Evolutionary conservation across 768 basidiomycete genomes (phyloP).

Genomic region (Cystofilobasidium macerans): DNA sequence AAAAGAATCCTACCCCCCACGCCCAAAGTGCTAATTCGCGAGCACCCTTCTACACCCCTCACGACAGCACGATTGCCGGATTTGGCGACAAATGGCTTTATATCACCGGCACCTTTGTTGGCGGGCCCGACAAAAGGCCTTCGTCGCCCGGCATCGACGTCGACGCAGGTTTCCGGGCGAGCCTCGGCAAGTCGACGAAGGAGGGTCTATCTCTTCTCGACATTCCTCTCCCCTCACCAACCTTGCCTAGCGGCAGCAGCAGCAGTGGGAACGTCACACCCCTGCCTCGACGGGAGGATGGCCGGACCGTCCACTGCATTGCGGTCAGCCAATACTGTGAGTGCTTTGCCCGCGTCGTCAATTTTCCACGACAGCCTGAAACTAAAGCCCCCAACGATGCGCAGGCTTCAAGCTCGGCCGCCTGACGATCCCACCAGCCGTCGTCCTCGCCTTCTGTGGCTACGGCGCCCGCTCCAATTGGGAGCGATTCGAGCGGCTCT

Average conservation of each 20-base stretch:
- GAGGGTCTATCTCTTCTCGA: background rate
- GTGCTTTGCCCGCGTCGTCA: background rate
- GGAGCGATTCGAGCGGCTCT: conserved; percentile 11
- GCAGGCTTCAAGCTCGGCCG: conserved; percentile 19
- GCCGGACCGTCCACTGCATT: conserved; percentile 5
- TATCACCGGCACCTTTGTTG: background rate
- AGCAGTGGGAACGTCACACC: conserved; percentile 4
- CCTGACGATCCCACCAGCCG: conserved; percentile 18
- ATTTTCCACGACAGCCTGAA: background rate
- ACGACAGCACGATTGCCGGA: conserved; percentile 5
- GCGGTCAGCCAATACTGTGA: conserved; percentile 1
- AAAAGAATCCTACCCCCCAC: too few relatives aligned
- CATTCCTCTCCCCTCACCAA: background rate
- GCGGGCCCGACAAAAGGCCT: background rate
- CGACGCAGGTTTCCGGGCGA: conserved; percentile 1
- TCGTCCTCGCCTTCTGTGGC: conserved; percentile 15
- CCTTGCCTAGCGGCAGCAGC: background rate
- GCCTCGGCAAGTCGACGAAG: background rate
- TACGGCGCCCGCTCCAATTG: conserved; percentile 12
- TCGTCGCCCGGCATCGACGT: background rate
- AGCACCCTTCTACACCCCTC: background rate
- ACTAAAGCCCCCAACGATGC: background rate
- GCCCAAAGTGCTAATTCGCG: background rate
- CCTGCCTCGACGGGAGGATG: conserved; percentile 10
- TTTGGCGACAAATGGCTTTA: conserved; percentile 9